phyloP scores from a whole-genome alignment of 2,329 filamentous ascomycete genomes.

The Cadophora luteo-olivacea region DNA sequence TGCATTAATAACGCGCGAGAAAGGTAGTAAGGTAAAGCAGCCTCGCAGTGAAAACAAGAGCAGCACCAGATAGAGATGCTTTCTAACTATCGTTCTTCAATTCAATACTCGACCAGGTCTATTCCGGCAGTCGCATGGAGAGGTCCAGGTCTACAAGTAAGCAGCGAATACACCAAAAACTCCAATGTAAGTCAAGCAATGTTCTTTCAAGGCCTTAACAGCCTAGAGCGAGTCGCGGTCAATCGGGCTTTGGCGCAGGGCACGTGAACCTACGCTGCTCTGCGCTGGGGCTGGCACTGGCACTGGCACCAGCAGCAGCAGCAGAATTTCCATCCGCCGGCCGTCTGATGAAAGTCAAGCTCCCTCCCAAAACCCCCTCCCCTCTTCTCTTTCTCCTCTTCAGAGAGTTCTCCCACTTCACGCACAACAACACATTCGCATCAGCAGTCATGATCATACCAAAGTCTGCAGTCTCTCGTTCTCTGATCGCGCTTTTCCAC shows the following conservation, averaged over 20 bases:
- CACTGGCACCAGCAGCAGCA: too few relatives aligned
- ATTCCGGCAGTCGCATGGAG: neutral
- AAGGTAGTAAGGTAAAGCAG: neutral
- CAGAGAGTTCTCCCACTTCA: slow-evolving; percentile 5
- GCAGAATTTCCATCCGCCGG: neutral
- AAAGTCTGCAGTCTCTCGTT: slow-evolving; percentile 26
- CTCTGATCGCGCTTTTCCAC: slow-evolving; percentile 27
- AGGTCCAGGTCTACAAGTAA: neutral
- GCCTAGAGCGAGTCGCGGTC: neutral
- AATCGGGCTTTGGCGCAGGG: neutral
- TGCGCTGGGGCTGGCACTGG: neutral
- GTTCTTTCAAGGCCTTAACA: neutral
- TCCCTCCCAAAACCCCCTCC: slow-evolving; percentile 11
- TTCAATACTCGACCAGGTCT: neutral
- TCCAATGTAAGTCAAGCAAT: neutral
- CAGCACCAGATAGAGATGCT: neutral
- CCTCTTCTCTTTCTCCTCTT: slow-evolving; percentile 1
- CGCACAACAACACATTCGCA: neutral
- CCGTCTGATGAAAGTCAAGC: slow-evolving; percentile 1
- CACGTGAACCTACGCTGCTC: neutral
- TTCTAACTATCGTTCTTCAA: neutral
- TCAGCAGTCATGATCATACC: slow-evolving; percentile 36
- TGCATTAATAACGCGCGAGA: neutral
- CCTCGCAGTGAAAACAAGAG: neutral
- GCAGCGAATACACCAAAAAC: neutral